These are phyloP conservation scores for Lipomyces anomalus DNA, from an alignment of 805 yeast genomes.

Conservation along the genomic window DNA sequence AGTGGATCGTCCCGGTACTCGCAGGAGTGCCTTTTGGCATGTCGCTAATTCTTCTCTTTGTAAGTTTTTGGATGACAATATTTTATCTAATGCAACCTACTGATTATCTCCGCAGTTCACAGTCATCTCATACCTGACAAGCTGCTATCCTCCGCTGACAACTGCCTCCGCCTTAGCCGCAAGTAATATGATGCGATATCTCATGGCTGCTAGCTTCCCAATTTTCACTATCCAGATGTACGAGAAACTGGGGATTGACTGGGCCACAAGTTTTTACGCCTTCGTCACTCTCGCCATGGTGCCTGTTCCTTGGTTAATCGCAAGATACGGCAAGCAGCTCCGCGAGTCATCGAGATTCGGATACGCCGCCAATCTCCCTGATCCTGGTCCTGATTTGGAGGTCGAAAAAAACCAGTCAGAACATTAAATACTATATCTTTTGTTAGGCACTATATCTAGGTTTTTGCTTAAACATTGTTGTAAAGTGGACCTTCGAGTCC, in stretches of 20 bases:
- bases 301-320: constrained; percentile 63
- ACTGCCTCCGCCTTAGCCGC: constrained; percentile 91
- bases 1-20: constrained; percentile 66
- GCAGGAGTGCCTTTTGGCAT: constrained; percentile 76
- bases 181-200: constrained; percentile 70
- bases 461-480: too few relatives aligned
- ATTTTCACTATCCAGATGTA: constrained; percentile 83
- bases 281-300: constrained; percentile 49
- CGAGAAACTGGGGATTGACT: constrained; percentile 58
- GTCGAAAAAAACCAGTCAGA: too few relatives aligned
- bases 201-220: constrained; percentile 75
- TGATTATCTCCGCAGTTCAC: too few relatives aligned
- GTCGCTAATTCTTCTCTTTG: constrained; percentile 64
- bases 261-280: constrained; percentile 73
- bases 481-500: too few relatives aligned
- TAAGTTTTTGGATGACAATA: too few relatives aligned
- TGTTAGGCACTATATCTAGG: too few relatives aligned
- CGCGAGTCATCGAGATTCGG: constrained; percentile 34
- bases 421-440: too few relatives aligned
- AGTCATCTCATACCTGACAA: constrained; percentile 60
- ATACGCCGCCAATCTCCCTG: constrained; percentile 22
- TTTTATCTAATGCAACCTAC: too few relatives aligned
- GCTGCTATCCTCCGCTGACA: constrained; percentile 65
- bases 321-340: constrained; percentile 51
- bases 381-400: too few relatives aligned